Percentiles rank a stretch among this genome's conserved stretches.
phyloP scores from a whole-genome alignment of 305 asterid genomes.

The Fraxinus floribunda region DNA sequence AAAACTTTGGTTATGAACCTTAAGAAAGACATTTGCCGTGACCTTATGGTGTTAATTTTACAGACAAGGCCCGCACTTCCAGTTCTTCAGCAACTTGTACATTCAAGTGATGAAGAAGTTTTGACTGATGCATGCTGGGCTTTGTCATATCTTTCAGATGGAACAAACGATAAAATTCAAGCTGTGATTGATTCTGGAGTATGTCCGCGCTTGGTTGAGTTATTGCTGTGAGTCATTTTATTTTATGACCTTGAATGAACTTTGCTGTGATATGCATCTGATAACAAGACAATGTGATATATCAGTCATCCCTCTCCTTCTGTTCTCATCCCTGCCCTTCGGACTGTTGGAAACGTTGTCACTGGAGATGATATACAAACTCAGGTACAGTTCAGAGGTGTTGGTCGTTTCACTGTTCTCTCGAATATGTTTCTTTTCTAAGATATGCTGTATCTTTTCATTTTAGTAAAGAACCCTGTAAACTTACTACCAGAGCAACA shows the following conservation, averaged over 20 bases:
- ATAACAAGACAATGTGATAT: constrained; percentile 22
- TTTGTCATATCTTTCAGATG: constrained; percentile 89
- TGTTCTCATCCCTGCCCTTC: constrained; percentile 87
- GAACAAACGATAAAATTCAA: constrained; percentile 83
- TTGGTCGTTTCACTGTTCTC: not conserved
- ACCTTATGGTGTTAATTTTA: constrained; percentile 20
- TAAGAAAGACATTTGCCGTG: not conserved
- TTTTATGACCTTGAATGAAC: constrained; percentile 11
- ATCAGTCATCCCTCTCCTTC: constrained; percentile 82
- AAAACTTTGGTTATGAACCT: constrained; percentile 3
- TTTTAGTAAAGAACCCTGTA: not conserved
- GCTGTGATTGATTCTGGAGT: constrained; percentile 88
- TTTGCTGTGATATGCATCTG: constrained; percentile 21
- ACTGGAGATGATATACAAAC: constrained; percentile 96
- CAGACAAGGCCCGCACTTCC: constrained; percentile 88
- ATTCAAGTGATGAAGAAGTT: constrained; percentile 88
- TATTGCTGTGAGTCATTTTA: constrained; percentile 58
- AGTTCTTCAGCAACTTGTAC: constrained; percentile 63
- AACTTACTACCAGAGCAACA: not conserved
- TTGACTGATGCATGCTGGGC: constrained; percentile 97
- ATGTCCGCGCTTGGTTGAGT: constrained; percentile 75
- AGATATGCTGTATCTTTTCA: not conserved
- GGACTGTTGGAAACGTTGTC: constrained; percentile 89
- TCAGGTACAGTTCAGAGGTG: constrained; percentile 48
- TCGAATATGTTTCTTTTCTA: not conserved